Evolutionary conservation across 78 protist genomes (phyloP), one percentile per base, ranked within the genome.

Genomic region (Thecamonas trahens): DNA sequence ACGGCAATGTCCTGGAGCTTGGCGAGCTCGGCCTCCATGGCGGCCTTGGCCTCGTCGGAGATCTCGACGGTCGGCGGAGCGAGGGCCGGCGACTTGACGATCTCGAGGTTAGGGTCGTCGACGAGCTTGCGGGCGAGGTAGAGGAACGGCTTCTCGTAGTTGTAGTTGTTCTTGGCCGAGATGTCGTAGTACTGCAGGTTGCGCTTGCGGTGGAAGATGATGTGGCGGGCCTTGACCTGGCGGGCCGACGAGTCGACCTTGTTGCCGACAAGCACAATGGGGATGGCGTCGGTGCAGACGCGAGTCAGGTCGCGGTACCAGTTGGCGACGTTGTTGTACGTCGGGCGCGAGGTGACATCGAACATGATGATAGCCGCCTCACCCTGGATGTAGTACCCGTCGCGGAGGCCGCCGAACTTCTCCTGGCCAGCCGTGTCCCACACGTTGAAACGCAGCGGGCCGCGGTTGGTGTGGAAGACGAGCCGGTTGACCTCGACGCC

Each of bases 371-470:
- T 95, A 60, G 98, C 99, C 65, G 94, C 80, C 62, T 94, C 85
- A 42, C 97, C 97, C 66, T 57, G 68, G 59, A 85, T 77, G 79
- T 95, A 97, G 85, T 94, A 95, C 38, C 98, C 99, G 62, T 95
- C 99, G 57, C 99, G 91, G 31, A 96, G 82, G 26, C 98, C 99
- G 15, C 99, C 99, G 68, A 94, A 97, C 85, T 93, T 91, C 87
- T 97, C 99, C 87, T 96, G 99, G n/a, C 99, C 99, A 18, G 99
- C 99, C 6, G 99, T 97, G 76, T 97, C 99, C 99, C 99, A 97
- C 49, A 87, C 88, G 84, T 96, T 90, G 92, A 96, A 95, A 35
- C 31, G 1, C 64, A 97, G 74, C 38, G 61, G 67, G 50, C 99
- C 99, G 50, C 61, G 80, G 82, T 80, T 95, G 44, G 99, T 97